Evolutionary conservation across 1,284 basidiomycete genomes (phyloP).

Genomic region (Serendipita sp.): DNA sequence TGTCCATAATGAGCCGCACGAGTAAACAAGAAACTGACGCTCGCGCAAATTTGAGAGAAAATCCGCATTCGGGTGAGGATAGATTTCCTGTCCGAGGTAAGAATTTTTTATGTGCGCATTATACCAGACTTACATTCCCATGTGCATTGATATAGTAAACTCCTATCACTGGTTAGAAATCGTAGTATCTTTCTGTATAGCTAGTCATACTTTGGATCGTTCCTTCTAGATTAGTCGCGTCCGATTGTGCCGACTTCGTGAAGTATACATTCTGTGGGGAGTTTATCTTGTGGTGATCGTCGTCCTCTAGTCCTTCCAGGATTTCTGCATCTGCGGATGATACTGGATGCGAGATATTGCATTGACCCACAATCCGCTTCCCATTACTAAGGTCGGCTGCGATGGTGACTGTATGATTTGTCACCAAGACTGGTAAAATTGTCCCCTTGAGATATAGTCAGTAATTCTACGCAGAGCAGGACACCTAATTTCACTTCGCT

Average conservation of each 20-base stretch:
- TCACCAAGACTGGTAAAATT: slow-evolving; percentile 83
- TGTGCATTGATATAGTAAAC: slow-evolving; percentile 91
- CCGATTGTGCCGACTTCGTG: slow-evolving; percentile 35
- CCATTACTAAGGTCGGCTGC: slow-evolving; percentile 83
- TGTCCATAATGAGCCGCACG: slow-evolving; percentile 88
- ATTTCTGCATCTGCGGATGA: slow-evolving; percentile 21
- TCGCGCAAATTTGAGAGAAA: slow-evolving; percentile 52
- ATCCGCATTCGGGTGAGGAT: slow-evolving; percentile 74
- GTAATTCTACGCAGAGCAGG: slow-evolving; percentile 5
- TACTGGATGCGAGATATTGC: slow-evolving; percentile 91
- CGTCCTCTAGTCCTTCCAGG: slow-evolving; percentile 17
- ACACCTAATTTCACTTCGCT: slow-evolving; percentile 31
- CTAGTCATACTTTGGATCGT: slow-evolving; percentile 45
- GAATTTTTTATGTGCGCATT: slow-evolving; percentile 13
- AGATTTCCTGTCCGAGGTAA: slow-evolving; percentile 41
- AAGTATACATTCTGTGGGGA: slow-evolving; percentile 55
- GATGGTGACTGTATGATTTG: slow-evolving; percentile 94
- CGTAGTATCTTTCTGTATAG: background rate
- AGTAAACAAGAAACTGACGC: slow-evolving; percentile 73
- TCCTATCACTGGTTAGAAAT: slow-evolving; percentile 27
- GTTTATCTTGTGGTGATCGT: slow-evolving; percentile 34
- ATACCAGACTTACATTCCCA: slow-evolving; percentile 37
- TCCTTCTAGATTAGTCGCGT: slow-evolving; percentile 46
- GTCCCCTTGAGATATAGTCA: slow-evolving; percentile 37
- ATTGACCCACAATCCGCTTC: slow-evolving; percentile 77